Base-by-base conservation (phyloP, 345 rosid genomes). In the Erucastrum elatum region DNA sequence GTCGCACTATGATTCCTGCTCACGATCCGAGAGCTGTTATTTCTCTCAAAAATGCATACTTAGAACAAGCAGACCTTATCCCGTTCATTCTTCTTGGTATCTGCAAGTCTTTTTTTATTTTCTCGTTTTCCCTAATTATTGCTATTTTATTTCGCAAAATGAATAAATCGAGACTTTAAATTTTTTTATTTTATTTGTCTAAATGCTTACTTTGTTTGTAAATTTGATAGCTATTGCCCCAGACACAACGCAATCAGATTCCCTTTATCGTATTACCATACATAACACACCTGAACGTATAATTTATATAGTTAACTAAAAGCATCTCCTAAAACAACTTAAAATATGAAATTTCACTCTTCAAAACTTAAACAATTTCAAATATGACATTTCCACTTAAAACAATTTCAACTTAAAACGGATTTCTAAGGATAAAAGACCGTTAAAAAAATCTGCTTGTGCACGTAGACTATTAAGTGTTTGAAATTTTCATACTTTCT, bases 381-480 rank as follows among this genome's bases (percentile, higher is more conserved):
- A 21, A 21, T 21, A 21, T 21, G 21, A 21, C 21, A 21, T 21
- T 21, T 21, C 21, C 21, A 21, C 21, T 21, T 21, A 21, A 21
- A 21, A 21, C 21, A 21, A 21, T 21, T 21, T 21, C 21, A 21
- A 21, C 21, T 21, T 21, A 21, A 21, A 21, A 21, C 21, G 21
- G 33, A 31, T 34, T 34, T 34, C 37, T 34, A 34, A 5, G 7
- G 37, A 34, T 7, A 34, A 34, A 34, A 34, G 6, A 5, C 37
- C 6, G 7, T 34, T 7, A 34, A 34, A 34, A n/a, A 34, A 34
- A 5, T 34, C 37, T 34, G 6, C 37, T 34, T 34, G 6, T 34
- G 68, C 80, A 76, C 74, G 69, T 46, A 30, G 58, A 61, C 69
- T 39, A 39, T 0, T 39, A 2, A 74, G 64, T 51, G 27, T 44